Conservation (phyloP, 257 asterid genomes). For the Plantago elongata region DNA sequence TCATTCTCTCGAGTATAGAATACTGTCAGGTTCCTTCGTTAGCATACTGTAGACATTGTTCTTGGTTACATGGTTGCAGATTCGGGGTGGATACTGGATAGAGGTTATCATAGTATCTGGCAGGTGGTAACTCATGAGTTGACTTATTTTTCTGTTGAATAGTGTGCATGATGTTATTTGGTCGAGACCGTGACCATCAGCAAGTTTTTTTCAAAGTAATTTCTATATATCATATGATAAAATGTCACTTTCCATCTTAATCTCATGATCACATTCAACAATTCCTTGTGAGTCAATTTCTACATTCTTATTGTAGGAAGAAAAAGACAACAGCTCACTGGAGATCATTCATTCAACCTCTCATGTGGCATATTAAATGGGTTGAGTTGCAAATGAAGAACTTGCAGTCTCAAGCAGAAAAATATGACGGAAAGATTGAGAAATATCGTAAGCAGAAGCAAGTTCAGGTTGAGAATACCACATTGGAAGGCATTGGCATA, state of each 20-base stretch:
- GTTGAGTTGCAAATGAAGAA: slow-evolving; percentile 61
- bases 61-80: too few relatives aligned
- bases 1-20: too few relatives aligned
- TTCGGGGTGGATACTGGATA: too few relatives aligned
- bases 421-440: slow-evolving; percentile 51
- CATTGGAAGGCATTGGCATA: slow-evolving; percentile 25
- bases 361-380: slow-evolving; percentile 90
- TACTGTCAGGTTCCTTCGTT: too few relatives aligned
- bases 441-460: slow-evolving; percentile 29
- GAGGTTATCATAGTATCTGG: too few relatives aligned
- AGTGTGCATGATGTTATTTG: too few relatives aligned
- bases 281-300: neutral
- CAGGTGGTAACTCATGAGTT: too few relatives aligned
- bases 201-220: too few relatives aligned
- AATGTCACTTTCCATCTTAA: neutral
- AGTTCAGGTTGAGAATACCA: slow-evolving; percentile 23
- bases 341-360: slow-evolving; percentile 56
- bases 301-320: slow-evolving; percentile 34
- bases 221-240: neutral
- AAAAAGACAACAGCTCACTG: slow-evolving; percentile 62
- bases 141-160: too few relatives aligned
- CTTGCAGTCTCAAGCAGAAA: slow-evolving; percentile 39
- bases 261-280: neutral
- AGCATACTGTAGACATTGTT: too few relatives aligned
- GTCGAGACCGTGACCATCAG: too few relatives aligned